phyloP scores from a whole-genome alignment of 257 asterid species.

The Nicotiana attenuata region DNA sequence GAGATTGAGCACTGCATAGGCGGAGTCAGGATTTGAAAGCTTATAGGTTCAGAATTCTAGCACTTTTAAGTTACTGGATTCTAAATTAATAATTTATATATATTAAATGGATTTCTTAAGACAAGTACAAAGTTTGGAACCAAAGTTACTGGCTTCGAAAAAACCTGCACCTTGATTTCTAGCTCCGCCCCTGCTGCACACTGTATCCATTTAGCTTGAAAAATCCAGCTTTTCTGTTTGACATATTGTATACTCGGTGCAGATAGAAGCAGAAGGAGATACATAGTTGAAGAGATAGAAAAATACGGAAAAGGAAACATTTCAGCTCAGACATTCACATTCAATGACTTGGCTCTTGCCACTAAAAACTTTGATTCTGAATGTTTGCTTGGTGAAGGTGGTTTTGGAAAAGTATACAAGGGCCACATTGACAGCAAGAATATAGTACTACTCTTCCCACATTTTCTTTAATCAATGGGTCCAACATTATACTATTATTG shows the following conservation, averaged over 20 bases:
- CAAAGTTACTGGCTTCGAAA: no score
- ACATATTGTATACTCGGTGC: slow-evolving; percentile 7
- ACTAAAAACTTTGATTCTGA: slow-evolving; percentile 36
- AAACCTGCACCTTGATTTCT: no score
- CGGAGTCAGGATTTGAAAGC: no score
- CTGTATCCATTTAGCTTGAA: no score
- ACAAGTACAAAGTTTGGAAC: no score
- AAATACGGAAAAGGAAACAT: slow-evolving; percentile 55
- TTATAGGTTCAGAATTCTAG: no score
- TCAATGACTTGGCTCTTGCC: slow-evolving; percentile 31
- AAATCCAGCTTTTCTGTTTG: not conserved
- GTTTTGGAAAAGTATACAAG: slow-evolving; percentile 62
- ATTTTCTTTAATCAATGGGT: not conserved
- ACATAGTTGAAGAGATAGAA: slow-evolving; percentile 52
- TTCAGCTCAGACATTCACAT: slow-evolving; percentile 35
- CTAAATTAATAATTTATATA: no score
- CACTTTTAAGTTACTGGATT: no score
- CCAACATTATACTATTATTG: not conserved
- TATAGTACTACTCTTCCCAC: slow-evolving; percentile 22
- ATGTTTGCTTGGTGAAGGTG: slow-evolving; percentile 52
- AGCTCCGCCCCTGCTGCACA: no score
- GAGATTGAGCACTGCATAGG: no score
- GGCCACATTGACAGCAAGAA: slow-evolving; percentile 36
- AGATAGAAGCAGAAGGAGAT: slow-evolving; percentile 55
- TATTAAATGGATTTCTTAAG: no score